phyloP scores from a whole-genome alignment of 352 stramenopile genomes.

The Phytophthora quininea region DNA sequence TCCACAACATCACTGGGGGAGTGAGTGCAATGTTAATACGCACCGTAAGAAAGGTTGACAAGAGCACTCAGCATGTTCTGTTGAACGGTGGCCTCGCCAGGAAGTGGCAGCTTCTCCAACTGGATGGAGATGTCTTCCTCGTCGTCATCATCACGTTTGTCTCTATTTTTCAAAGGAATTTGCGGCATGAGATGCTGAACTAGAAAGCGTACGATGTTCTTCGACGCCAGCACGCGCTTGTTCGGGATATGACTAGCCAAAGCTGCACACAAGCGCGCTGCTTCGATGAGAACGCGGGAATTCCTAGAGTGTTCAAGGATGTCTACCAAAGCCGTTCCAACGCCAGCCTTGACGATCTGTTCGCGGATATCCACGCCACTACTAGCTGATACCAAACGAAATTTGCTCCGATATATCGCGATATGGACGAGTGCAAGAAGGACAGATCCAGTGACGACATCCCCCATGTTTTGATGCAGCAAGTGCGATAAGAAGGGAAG shows the following conservation, averaged over 20 bases:
- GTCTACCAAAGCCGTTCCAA: conserved; percentile 47
- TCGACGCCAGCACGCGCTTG: conserved; percentile 72
- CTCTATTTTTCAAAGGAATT: conserved; percentile 26
- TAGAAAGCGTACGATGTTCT: conserved; percentile 61
- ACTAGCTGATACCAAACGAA: conserved; percentile 1
- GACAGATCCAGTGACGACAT: conserved; percentile 68
- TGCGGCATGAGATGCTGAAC: conserved; percentile 45
- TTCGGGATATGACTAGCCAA: conserved; percentile 58
- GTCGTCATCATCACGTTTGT: conserved; percentile 22
- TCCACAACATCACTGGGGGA: not conserved
- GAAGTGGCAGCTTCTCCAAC: conserved; percentile 47
- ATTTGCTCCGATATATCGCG: conserved; percentile 56
- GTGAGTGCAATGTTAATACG: conserved; percentile 14
- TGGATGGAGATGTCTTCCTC: conserved; percentile 29
- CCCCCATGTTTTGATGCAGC: conserved; percentile 55
- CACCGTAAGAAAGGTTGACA: conserved; percentile 73
- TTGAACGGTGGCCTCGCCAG: conserved; percentile 45
- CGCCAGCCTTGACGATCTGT: conserved; percentile 70
- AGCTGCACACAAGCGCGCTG: conserved; percentile 58
- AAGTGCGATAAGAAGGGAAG: conserved; percentile 72
- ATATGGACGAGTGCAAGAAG: conserved; percentile 73
- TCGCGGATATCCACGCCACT: conserved; percentile 40
- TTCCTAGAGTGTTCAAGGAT: conserved; percentile 59
- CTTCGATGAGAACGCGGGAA: conserved; percentile 60
- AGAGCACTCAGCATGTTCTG: conserved; percentile 58